Conservation (phyloP, 192 early-diverging fungal species). For the Backusella circina region DNA sequence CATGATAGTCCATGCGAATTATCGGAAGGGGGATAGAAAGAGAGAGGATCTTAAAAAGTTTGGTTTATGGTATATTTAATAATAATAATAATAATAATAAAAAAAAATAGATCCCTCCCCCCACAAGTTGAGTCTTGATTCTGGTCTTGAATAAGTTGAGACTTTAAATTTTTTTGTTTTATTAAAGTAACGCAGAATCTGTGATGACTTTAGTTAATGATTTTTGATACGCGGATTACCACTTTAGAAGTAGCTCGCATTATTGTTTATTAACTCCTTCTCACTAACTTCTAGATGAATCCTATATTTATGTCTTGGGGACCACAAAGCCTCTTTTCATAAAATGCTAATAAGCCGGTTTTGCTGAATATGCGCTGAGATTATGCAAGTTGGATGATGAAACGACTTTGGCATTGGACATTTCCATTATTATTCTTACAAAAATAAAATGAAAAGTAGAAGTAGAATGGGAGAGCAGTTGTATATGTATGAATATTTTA, state of each 20-base stretch:
- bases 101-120: not conserved
- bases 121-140: not conserved
- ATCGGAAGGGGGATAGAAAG: conserved; percentile 26
- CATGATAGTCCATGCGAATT: conserved; percentile 40
- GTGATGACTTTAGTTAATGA: conserved; percentile 13
- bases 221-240: not conserved
- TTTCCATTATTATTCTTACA: not conserved
- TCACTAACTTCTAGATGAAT: conserved; percentile 11
- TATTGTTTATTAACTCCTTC: conserved; percentile 9
- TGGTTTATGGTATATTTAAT: conserved; percentile 35
- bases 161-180: not conserved
- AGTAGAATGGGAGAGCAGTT: not conserved
- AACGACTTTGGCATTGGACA: conserved; percentile 18
- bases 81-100: not conserved
- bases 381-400: conserved; percentile 13
- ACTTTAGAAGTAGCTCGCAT: not conserved
- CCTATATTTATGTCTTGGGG: conserved; percentile 1
- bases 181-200: not conserved
- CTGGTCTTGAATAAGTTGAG: not conserved
- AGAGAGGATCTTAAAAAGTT: conserved; percentile 24
- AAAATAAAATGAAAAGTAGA: not conserved
- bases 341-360: conserved; percentile 16
- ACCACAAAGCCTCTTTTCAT: not conserved
- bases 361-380: conserved; percentile 20
- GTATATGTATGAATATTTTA: too few species aligned